Conservation (phyloP, 1,284 basidiomycete species). For the Boletus calvinii region DNA sequence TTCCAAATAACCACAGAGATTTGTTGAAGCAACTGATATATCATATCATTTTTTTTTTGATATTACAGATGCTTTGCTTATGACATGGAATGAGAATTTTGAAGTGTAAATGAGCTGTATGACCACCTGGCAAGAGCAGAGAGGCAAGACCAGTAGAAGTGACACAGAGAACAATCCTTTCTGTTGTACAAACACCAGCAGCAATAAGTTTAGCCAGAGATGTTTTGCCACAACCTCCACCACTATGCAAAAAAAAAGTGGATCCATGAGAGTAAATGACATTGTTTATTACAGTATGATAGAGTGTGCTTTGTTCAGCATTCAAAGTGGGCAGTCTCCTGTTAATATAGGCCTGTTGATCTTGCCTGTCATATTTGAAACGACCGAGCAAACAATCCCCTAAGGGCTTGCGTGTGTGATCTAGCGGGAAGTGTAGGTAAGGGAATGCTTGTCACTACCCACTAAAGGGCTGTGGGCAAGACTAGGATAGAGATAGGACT, state of each 20-base stretch:
- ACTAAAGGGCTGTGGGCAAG: too few species aligned
- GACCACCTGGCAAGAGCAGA: constrained; percentile 15
- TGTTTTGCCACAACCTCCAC: constrained; percentile 51
- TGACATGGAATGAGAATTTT: constrained; percentile 26
- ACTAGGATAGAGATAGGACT: too few species aligned
- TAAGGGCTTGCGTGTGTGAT: too few species aligned
- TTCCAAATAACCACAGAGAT: constrained; percentile 1
- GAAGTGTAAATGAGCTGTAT: constrained; percentile 14
- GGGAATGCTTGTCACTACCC: too few species aligned
- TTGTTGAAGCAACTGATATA: background rate
- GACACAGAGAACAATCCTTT: constrained; percentile 38
- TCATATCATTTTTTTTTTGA: constrained; percentile 28
- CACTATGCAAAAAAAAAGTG: constrained; percentile 45
- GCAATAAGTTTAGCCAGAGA: constrained; percentile 45
- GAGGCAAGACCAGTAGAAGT: constrained; percentile 25
- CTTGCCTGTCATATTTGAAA: too few species aligned
- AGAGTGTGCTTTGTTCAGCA: constrained; percentile 4
- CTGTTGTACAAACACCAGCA: constrained; percentile 26
- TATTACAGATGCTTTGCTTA: constrained; percentile 33
- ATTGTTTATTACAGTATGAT: constrained; percentile 15
- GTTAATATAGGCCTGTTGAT: constrained; percentile 34
- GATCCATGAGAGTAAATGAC: background rate
- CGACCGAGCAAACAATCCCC: too few species aligned
- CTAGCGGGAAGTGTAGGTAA: constrained; percentile 32
- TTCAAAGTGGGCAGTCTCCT: constrained; percentile 6